phyloP scores from a whole-genome alignment of 768 basidiomycete genomes.

The Lactifluus pinguis region DNA sequence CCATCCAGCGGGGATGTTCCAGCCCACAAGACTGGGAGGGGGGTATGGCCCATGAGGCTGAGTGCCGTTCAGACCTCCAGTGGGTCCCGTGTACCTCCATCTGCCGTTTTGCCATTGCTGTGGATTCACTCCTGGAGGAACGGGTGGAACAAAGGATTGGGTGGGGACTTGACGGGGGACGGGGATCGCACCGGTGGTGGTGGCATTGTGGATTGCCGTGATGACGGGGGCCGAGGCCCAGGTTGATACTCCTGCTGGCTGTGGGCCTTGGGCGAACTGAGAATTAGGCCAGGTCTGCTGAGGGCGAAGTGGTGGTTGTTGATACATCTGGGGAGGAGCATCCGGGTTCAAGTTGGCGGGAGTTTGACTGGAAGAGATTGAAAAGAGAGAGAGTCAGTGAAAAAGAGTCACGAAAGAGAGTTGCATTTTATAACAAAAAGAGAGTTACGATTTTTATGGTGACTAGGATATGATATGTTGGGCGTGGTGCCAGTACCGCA shows the following conservation, averaged over 20 bases:
- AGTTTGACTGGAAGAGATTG: too few relatives aligned
- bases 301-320: slow-evolving; percentile 7
- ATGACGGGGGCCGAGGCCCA: slow-evolving; percentile 17
- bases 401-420: too few relatives aligned
- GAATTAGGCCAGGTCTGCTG: slow-evolving; percentile 13
- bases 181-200: background rate
- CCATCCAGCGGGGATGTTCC: slow-evolving; percentile 17
- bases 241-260: slow-evolving; percentile 6
- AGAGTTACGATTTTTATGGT: too few relatives aligned
- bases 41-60: slow-evolving; percentile 1
- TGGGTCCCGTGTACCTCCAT: slow-evolving; percentile 14
- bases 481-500: too few relatives aligned
- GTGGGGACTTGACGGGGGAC: background rate
- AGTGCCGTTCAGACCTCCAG: background rate
- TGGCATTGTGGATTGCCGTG: background rate
- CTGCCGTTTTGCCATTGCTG: slow-evolving; percentile 20
- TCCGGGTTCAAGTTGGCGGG: background rate
- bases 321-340: slow-evolving; percentile 16
- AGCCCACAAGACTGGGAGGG: slow-evolving; percentile 13
- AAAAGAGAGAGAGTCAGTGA: too few relatives aligned
- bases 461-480: too few relatives aligned
- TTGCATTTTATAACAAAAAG: too few relatives aligned
- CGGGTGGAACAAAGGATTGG: slow-evolving; percentile 15
- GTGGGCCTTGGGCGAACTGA: slow-evolving; percentile 9
- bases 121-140: slow-evolving; percentile 18